Base-by-base conservation (phyloP, 2,329 filamentous ascomycete genomes). In the Colletotrichum sojae region DNA sequence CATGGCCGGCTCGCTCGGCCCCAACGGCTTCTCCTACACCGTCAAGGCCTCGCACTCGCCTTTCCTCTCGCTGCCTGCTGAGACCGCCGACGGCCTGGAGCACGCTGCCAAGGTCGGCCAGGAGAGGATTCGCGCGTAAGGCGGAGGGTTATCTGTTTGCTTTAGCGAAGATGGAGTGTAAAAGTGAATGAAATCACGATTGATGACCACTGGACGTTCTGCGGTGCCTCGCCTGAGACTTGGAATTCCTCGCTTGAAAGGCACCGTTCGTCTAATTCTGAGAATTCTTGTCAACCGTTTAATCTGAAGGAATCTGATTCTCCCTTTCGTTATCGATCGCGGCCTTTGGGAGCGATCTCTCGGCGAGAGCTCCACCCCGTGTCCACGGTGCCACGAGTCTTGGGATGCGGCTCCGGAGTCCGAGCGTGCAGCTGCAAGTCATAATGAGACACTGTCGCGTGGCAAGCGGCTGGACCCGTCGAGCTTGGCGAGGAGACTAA, bases 1-100 rank as follows among this genome's bases (percentile, higher is more conserved):
- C 6, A 73, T 76, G 72, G 75, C 74, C 65, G 69, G 31, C 16
- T 36, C 46, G 16, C 63, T 67, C n/a, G 63, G 63, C 13, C 57
- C 63, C n/a, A 67, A 55, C 20, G 63, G 49, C 57, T 49, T 67
- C 40, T 56, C 40, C 40, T 56, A 43, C 27, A 55, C 49, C 15
- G 36, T 45, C 40, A 67, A 67, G 63, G 63, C 63, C 13, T 67
- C 63, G 9, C 63, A 67, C 51, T 67, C 63, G 8, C 63, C 63
- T 16, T 67, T 67, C 51, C 57, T 67, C 16, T 67, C 63, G 0
- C 27, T 55, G 16, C 63, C 63, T 4, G 40, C 20, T 1, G 63
- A 67, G 18, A 48, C 60, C 9, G 57, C 43, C 6, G 57, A 62
- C 39, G 63, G 57, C 16, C 45, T 67, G 22, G 57, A 62, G 22